These are phyloP conservation scores for Lentinula raphanica DNA, from an alignment of 768 basidiomycete species.

Conservation along the genomic window DNA sequence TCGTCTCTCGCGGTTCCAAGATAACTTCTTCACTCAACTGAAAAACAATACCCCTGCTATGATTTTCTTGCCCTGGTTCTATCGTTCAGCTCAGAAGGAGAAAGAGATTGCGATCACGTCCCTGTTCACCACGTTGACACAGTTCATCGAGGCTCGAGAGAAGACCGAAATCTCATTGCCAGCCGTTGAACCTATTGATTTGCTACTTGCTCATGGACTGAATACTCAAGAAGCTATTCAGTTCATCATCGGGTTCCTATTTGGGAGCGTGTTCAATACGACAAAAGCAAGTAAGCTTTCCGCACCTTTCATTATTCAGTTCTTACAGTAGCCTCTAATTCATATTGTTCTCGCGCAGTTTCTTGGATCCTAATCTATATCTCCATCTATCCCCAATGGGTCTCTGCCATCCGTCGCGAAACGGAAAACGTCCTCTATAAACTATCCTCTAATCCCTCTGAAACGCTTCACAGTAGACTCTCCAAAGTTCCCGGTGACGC, in stretches of 20 bases:
- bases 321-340: neutral
- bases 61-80: slow-evolving; percentile 31
- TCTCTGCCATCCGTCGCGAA: slow-evolving; percentile 23
- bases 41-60: slow-evolving; percentile 27
- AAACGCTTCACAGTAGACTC: slow-evolving; percentile 30
- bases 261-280: slow-evolving; percentile 32
- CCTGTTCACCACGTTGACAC: slow-evolving; percentile 21
- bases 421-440: slow-evolving; percentile 22
- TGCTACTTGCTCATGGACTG: slow-evolving; percentile 26
- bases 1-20: slow-evolving; percentile 17
- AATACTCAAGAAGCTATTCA: slow-evolving; percentile 23
- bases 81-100: slow-evolving; percentile 22
- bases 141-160: slow-evolving; percentile 23
- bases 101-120: slow-evolving; percentile 26
- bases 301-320: too few species aligned
- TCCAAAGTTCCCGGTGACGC: slow-evolving; percentile 27
- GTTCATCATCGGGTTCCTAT: slow-evolving; percentile 29
- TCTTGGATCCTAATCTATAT: slow-evolving; percentile 34
- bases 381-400: slow-evolving; percentile 29
- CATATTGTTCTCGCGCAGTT: slow-evolving; percentile 16
- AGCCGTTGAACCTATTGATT: slow-evolving; percentile 28
- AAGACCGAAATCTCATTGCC: slow-evolving; percentile 19
- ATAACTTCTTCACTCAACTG: slow-evolving; percentile 28
- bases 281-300: slow-evolving; percentile 26
- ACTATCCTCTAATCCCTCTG: slow-evolving; percentile 17